Conservation (phyloP, 1,284 basidiomycete species). For the Ustilago loliicola region DNA sequence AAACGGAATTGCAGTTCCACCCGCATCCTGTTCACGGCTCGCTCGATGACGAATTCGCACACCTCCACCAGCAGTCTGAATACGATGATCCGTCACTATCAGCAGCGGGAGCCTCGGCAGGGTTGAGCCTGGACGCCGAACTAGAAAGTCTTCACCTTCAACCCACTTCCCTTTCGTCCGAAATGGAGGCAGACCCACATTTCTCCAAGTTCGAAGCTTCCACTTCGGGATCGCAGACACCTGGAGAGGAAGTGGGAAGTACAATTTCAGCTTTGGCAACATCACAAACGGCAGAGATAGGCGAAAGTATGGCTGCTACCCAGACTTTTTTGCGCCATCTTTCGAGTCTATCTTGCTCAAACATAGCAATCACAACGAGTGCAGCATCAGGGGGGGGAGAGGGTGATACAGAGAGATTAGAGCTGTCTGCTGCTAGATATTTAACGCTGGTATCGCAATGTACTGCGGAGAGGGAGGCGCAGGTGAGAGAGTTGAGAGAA, state of each 20-base stretch:
- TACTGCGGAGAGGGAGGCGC: conserved; percentile 34
- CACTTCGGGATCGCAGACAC: background rate
- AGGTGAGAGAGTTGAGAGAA: conserved; percentile 52
- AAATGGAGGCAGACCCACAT: conserved; percentile 2
- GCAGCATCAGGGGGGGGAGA: background rate
- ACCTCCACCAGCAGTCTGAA: background rate
- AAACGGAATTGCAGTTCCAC: conserved; percentile 15
- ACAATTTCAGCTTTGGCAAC: background rate
- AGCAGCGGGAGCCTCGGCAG: background rate
- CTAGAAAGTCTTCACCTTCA: conserved; percentile 11
- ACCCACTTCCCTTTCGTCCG: conserved; percentile 17
- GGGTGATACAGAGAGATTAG: conserved; percentile 36
- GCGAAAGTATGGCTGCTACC: conserved; percentile 6
- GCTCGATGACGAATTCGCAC: conserved; percentile 2
- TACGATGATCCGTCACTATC: background rate
- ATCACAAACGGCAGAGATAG: background rate
- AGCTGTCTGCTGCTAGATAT: conserved; percentile 19
- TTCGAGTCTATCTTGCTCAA: background rate
- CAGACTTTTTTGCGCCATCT: conserved; percentile 16
- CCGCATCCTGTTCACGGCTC: background rate
- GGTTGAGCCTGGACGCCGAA: conserved; percentile 13
- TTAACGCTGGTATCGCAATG: conserved; percentile 37
- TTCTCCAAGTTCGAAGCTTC: background rate
- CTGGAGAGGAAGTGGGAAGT: background rate
- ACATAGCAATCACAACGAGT: no score